Conservation (phyloP, 2,329 filamentous ascomycete genomes). For the Aspergillus sp. region DNA sequence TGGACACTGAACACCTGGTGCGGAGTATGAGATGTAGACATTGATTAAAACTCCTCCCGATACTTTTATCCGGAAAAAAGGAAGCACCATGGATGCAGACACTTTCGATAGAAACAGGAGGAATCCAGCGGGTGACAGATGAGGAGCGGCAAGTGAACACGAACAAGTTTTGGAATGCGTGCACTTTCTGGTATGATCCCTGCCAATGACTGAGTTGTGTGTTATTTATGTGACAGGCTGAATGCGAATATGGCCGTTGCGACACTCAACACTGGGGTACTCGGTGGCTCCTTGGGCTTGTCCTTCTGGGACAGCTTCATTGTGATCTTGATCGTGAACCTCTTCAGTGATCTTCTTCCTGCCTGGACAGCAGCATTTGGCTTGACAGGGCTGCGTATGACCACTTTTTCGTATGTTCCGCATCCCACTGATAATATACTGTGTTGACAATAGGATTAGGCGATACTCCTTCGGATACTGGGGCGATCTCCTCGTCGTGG, state of each 20-base stretch:
- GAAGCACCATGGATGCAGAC: constrained; percentile 9
- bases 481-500: constrained; percentile 31
- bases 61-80: neutral
- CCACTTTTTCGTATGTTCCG: constrained; percentile 23
- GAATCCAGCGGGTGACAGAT: constrained; percentile 17
- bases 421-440: neutral
- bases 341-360: constrained; percentile 23
- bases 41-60: neutral
- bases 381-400: constrained; percentile 31
- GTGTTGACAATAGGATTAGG: constrained; percentile 5
- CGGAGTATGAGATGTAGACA: neutral
- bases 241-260: constrained; percentile 34
- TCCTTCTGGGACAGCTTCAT: constrained; percentile 33
- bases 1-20: too few relatives aligned
- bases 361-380: constrained; percentile 27
- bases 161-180: constrained; percentile 20
- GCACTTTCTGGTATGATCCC: constrained; percentile 8
- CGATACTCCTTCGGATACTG: constrained; percentile 35
- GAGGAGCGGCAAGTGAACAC: constrained; percentile 16
- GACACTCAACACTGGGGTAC: constrained; percentile 27
- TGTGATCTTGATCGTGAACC: constrained; percentile 29
- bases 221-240: constrained; percentile 18
- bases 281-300: constrained; percentile 27
- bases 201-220: neutral
- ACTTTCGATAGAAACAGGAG: constrained; percentile 16